Evolutionary conservation across 2,329 filamentous ascomycete species (phyloP).

Genomic region (Aureobasidium pullulans): DNA sequence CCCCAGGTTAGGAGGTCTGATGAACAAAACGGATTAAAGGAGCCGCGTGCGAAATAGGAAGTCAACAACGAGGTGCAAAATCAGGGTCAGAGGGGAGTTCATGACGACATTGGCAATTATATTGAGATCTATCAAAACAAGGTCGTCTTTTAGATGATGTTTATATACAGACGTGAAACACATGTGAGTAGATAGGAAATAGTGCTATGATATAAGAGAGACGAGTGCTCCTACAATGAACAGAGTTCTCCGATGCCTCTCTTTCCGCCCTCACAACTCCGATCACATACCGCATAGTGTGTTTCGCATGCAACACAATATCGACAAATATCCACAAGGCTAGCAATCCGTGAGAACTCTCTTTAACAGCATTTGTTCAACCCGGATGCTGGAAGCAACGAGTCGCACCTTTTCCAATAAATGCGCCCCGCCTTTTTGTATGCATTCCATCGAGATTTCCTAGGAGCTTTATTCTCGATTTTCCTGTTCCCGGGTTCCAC

Average conservation of each 20-base stretch:
- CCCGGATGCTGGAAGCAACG: conserved; percentile 4
- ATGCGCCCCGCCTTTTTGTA: neutral
- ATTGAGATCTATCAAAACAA: neutral
- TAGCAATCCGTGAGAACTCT: neutral
- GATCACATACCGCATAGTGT: neutral
- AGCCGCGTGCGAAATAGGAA: neutral
- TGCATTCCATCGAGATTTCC: conserved; percentile 1
- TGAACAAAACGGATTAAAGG: neutral
- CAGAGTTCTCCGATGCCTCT: neutral
- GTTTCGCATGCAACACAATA: neutral
- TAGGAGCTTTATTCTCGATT: neutral
- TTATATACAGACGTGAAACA: conserved; percentile 8
- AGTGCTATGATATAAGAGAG: neutral
- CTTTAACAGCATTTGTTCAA: neutral
- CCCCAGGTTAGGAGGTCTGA: neutral
- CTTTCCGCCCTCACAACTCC: neutral
- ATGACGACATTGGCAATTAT: neutral
- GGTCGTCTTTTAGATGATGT: neutral
- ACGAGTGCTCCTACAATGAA: neutral
- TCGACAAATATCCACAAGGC: conserved; percentile 4
- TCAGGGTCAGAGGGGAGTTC: neutral
- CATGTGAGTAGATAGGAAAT: neutral
- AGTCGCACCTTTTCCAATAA: neutral
- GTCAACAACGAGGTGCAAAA: neutral
- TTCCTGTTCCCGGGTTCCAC: neutral